Conservation (phyloP, 1,139 yeast genomes). For the Pneumocystis jirovecii region DNA sequence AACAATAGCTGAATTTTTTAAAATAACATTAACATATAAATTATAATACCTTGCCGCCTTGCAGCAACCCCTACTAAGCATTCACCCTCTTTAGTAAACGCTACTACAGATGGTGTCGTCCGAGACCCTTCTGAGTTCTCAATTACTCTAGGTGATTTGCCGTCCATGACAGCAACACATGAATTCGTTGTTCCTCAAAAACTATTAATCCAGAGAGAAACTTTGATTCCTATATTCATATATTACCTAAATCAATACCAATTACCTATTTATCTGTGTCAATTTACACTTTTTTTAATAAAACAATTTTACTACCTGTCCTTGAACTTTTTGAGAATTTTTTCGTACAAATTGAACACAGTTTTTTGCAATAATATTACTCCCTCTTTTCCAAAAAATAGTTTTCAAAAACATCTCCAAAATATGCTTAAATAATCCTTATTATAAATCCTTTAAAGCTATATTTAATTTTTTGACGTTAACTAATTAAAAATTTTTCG, state of each 20-base stretch:
- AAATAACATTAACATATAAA: neutral
- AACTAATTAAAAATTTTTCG: neutral
- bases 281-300: neutral
- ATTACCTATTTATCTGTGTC: slow-evolving; percentile 37
- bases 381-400: neutral
- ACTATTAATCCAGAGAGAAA: neutral
- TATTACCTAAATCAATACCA: slow-evolving; percentile 84
- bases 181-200: slow-evolving; percentile 34
- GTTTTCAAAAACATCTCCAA: neutral
- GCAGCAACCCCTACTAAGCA: slow-evolving; percentile 97
- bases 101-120: slow-evolving; percentile 97
- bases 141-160: slow-evolving; percentile 87
- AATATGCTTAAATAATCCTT: neutral
- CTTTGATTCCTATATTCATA: slow-evolving; percentile 62
- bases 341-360: neutral
- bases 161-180: slow-evolving; percentile 97
- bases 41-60: neutral
- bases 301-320: neutral
- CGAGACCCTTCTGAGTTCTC: slow-evolving; percentile 98
- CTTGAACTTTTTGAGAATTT: neutral
- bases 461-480: neutral
- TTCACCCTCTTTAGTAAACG: slow-evolving; percentile 92
- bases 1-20: slow-evolving; percentile 93
- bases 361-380: neutral
- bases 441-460: neutral